phyloP scores from a whole-genome alignment of 2,329 filamentous ascomycete genomes.

The Cadophora sp. region DNA sequence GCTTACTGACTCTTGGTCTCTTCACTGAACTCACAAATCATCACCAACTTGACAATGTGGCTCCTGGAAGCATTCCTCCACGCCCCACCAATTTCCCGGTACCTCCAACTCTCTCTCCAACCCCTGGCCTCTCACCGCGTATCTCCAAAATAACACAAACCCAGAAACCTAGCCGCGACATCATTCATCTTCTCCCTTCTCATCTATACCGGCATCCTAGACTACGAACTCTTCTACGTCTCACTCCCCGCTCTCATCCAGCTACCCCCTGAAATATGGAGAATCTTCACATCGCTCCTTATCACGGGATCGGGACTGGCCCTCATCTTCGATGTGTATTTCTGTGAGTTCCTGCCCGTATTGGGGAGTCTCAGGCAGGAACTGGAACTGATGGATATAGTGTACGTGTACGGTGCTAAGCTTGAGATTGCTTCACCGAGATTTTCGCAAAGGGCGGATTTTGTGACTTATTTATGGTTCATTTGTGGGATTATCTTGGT shows the following conservation, averaged over 20 bases:
- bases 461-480: slow-evolving; percentile 68
- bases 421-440: slow-evolving; percentile 64
- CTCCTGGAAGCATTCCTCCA: slow-evolving; percentile 17
- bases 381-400: slow-evolving; percentile 45
- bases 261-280: slow-evolving; percentile 47
- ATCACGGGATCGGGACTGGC: slow-evolving; percentile 39
- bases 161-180: slow-evolving; percentile 14
- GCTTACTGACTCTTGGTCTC: background rate
- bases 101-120: background rate
- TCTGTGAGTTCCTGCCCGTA: slow-evolving; percentile 52
- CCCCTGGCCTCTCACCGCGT: background rate
- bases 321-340: slow-evolving; percentile 70
- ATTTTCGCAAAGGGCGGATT: slow-evolving; percentile 66
- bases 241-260: slow-evolving; percentile 20
- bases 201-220: slow-evolving; percentile 9
- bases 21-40: background rate
- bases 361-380: background rate
- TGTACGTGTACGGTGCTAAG: slow-evolving; percentile 67
- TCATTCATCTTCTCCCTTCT: slow-evolving; percentile 23
- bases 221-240: slow-evolving; percentile 14
- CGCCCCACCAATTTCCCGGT: slow-evolving; percentile 24
- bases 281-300: slow-evolving; percentile 41
- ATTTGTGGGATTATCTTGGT: slow-evolving; percentile 65
- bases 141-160: background rate
- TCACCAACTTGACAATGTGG: slow-evolving; percentile 15